phyloP scores from a whole-genome alignment of 495 filamentous ascomycete genomes.

The Aspergillus wentii region DNA sequence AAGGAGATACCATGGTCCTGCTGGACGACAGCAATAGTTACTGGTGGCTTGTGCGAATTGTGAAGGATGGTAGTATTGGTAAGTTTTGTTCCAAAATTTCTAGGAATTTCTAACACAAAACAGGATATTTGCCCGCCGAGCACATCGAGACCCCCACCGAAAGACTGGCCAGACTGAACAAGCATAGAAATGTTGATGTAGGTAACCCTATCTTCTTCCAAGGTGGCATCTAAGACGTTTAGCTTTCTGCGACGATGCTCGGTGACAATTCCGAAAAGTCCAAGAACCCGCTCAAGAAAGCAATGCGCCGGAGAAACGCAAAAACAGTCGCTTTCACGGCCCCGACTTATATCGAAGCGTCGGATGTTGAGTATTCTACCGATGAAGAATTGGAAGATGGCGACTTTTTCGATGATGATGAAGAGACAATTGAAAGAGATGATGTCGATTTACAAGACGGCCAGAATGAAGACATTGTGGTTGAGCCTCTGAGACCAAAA shows the following conservation, averaged over 20 bases:
- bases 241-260: slow-evolving; percentile 93
- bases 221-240: slow-evolving; percentile 12
- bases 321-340: slow-evolving; percentile 87
- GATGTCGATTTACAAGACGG: slow-evolving; percentile 28
- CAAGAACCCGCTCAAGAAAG: slow-evolving; percentile 84
- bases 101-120: slow-evolving; percentile 11
- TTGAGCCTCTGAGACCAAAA: slow-evolving; percentile 43
- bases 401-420: slow-evolving; percentile 52
- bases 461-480: slow-evolving; percentile 37
- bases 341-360: slow-evolving; percentile 86
- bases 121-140: slow-evolving; percentile 93
- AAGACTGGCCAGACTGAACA: slow-evolving; percentile 87
- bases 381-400: slow-evolving; percentile 71
- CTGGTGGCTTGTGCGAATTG: slow-evolving; percentile 97
- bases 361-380: slow-evolving; percentile 81
- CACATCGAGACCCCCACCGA: slow-evolving; percentile 99
- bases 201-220: slow-evolving; percentile 20
- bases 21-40: slow-evolving; percentile 99
- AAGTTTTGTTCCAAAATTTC: slow-evolving; percentile 18
- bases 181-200: slow-evolving; percentile 97
- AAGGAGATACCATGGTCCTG: slow-evolving; percentile 99
- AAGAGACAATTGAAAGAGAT: slow-evolving; percentile 39
- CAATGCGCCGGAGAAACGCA: slow-evolving; percentile 77
- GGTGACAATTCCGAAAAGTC: slow-evolving; percentile 85
- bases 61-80: slow-evolving; percentile 98